Base-by-base conservation (phyloP, 2,329 filamentous ascomycete species). In the Nemania abortiva region DNA sequence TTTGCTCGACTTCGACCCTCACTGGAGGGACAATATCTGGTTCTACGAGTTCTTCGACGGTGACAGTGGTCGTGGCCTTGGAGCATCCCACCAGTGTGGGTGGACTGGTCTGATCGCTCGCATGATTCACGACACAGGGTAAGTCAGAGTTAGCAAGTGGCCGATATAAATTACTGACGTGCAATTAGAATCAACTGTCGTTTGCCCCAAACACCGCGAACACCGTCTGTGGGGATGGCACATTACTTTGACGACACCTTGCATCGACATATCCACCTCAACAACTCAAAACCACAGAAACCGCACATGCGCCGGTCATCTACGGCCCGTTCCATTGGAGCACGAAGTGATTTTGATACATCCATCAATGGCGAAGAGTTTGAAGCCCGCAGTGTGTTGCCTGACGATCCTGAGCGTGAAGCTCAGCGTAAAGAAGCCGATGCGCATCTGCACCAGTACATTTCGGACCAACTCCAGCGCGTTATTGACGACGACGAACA, bases 1-100 rank as follows among this genome's bases (percentile, higher is more conserved):
- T 75, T 87, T 91, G 73, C 89, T 98, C 37, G 94, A 98, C 82
- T 97, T 92, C 77, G 94, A 98, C 77, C 91, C 93, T 27, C 86
- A 97, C 81, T 98, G 95, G 95, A 95, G 92, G 80, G 95, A 97
- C 76, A 89, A 95, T 77, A 85, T 98, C 75, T 98, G 94, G 93
- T 98, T 97, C 86, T 92, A 97, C 79, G 95, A 98, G 80, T 98
- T 97, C 85, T 98, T 98, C 78, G 95, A 98, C 78, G 95, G 94
- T 47, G 95, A 98, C 79, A 91, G 86, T 59, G 95, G 95, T 15
- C 91, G 94, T 73, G 95, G 96, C 18, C 87, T 98, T 1, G 95
- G 95, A 66, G 94, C 95, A 45, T 95, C 91, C 56, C 96, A 98
- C 81, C 96, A 98, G 81, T 97, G 94, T 78, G 95, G 95, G 58